Conservation (phyloP, 441 rosid genomes). For the Brassica balearica region DNA sequence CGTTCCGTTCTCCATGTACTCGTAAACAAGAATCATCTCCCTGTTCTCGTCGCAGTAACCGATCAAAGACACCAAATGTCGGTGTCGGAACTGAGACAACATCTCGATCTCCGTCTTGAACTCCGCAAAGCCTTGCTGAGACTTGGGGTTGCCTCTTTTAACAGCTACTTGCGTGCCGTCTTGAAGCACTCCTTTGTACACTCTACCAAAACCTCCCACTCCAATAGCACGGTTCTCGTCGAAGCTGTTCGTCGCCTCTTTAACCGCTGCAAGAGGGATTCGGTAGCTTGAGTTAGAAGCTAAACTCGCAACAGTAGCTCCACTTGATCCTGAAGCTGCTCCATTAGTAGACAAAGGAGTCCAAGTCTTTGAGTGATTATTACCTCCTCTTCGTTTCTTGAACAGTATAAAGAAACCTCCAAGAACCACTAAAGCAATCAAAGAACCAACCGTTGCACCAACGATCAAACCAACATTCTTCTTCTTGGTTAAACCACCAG, state of each 20-base stretch:
- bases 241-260: constrained; percentile 80
- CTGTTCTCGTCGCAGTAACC: constrained; percentile 87
- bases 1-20: constrained; percentile 90
- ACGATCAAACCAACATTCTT: too few relatives aligned
- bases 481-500: constrained; percentile 1
- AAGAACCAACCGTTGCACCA: too few relatives aligned
- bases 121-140: constrained; percentile 87
- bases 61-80: constrained; percentile 82
- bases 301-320: constrained; percentile 61
- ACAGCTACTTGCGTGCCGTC: constrained; percentile 79
- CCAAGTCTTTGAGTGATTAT: constrained; percentile 68
- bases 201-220: constrained; percentile 90
- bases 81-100: constrained; percentile 89
- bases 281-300: constrained; percentile 64
- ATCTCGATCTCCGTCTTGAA: constrained; percentile 87
- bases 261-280: constrained; percentile 66
- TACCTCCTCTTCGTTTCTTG: too few relatives aligned
- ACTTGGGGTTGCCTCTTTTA: constrained; percentile 81
- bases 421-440: too few relatives aligned
- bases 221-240: constrained; percentile 81
- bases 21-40: constrained; percentile 88
- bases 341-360: constrained; percentile 64
- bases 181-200: constrained; percentile 67
- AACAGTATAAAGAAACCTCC: too few relatives aligned
- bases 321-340: constrained; percentile 67